Evolutionary conservation across 1,139 yeast genomes (phyloP).

Genomic region (Suhomyces yuchorum): DNA sequence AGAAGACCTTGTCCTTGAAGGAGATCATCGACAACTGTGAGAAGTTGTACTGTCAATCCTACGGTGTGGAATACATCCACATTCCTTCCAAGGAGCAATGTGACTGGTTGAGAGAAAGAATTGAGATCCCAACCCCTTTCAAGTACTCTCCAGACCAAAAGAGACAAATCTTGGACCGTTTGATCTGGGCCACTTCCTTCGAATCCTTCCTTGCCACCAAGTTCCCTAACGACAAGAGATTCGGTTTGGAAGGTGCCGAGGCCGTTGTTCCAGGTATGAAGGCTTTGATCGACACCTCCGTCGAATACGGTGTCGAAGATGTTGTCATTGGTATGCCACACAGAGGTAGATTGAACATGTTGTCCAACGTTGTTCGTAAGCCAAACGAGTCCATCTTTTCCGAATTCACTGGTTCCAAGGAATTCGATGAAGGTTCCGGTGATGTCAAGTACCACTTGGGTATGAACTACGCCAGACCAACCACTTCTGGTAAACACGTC

Average conservation of each 20-base stretch:
- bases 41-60: conserved; percentile 79
- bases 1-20: conserved; percentile 65
- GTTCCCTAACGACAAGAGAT: conserved; percentile 98
- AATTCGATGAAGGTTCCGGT: conserved; percentile 91
- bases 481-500: conserved; percentile 96
- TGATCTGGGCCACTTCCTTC: conserved; percentile 94
- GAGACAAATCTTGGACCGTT: conserved; percentile 93
- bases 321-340: conserved; percentile 99
- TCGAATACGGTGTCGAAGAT: conserved; percentile 91
- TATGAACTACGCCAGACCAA: conserved; percentile 98
- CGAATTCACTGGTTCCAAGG: conserved; percentile 90
- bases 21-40: conserved; percentile 83
- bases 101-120: conserved; percentile 97
- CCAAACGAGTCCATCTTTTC: conserved; percentile 97
- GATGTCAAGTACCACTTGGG: conserved; percentile 99
- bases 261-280: conserved; percentile 96
- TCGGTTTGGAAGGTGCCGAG: conserved; percentile 98
- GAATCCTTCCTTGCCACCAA: conserved; percentile 91
- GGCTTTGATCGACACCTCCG: conserved; percentile 91
- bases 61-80: conserved; percentile 95
- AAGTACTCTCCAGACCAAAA: conserved; percentile 85
- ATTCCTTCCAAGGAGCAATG: conserved; percentile 94
- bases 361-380: conserved; percentile 96
- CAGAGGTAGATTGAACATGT: conserved; percentile 97
- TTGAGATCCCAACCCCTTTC: conserved; percentile 89